A percentile compares a stretch with the other conserved stretches of the same genome.
Conservation (phyloP, 441 rosid species). For the Raphanus hybrid region DNA sequence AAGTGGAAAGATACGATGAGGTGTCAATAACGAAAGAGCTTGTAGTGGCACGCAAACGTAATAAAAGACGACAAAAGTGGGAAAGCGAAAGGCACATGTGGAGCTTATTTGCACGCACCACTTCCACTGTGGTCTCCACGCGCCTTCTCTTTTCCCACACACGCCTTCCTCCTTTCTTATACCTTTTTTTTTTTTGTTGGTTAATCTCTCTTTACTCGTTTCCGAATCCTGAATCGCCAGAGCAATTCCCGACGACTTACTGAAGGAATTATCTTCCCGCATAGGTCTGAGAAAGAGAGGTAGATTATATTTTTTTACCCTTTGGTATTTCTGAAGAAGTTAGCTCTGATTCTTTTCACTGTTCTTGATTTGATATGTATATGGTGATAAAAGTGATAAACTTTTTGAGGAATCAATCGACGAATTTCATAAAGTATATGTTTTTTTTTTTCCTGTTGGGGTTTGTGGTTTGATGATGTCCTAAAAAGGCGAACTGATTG, state of each 20-base stretch:
- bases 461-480: background rate
- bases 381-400: conserved; percentile 12
- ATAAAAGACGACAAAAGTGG: conserved; percentile 1
- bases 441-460: background rate
- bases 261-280: background rate
- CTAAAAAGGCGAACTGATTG: background rate
- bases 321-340: background rate
- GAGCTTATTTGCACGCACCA: conserved; percentile 42
- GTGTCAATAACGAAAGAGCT: conserved; percentile 21
- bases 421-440: conserved; percentile 5
- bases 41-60: conserved; percentile 38
- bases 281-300: conserved; percentile 4
- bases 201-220: background rate
- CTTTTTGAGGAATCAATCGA: conserved; percentile 33
- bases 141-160: conserved; percentile 55
- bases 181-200: background rate
- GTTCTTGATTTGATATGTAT: conserved; percentile 25
- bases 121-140: conserved; percentile 55
- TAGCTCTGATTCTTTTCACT: conserved; percentile 8
- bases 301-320: conserved; percentile 1
- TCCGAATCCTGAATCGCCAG: conserved; percentile 17
- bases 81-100: conserved; percentile 47
- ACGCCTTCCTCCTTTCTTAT: conserved; percentile 31
- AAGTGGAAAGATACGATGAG: conserved; percentile 25
- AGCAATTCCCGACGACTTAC: background rate